A percentile compares a stretch with the other conserved stretches of the same genome.
Evolutionary conservation across 73 alveolate genomes (phyloP).

Genomic region (Symbiodinium natans): DNA sequence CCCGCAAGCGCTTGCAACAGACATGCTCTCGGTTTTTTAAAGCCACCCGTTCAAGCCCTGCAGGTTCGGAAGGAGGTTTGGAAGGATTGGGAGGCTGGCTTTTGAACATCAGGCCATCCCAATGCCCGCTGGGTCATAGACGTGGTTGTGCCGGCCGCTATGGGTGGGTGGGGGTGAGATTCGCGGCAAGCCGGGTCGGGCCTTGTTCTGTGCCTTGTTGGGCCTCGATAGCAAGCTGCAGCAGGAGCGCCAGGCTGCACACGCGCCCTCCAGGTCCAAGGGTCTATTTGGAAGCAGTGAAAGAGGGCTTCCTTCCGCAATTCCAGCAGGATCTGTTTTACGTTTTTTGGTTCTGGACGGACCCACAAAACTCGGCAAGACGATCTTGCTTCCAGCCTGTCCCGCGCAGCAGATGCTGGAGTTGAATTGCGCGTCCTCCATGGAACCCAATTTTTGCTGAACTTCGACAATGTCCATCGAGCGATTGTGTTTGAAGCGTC

Average conservation of each 20-base stretch:
- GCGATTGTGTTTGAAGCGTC: not conserved
- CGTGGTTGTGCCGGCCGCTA: no score
- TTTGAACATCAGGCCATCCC: no score
- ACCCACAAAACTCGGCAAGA: not conserved
- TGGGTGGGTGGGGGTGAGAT: no score
- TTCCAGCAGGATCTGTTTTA: not conserved
- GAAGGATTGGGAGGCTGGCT: no score
- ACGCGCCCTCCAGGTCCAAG: not conserved
- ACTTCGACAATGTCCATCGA: not conserved
- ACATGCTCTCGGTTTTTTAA: no score
- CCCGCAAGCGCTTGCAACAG: no score
- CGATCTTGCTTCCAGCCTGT: not conserved
- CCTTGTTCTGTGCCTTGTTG: no score
- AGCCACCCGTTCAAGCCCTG: no score
- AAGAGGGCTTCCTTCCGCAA: not conserved
- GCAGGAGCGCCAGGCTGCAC: not conserved
- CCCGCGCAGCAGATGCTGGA: not conserved
- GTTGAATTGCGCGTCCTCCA: not conserved
- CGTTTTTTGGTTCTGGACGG: not conserved
- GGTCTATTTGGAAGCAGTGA: not conserved
- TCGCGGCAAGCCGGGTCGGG: no score
- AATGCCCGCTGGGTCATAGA: no score
- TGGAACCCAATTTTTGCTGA: not conserved
- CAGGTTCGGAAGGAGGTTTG: no score
- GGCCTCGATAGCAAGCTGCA: no score